Evolutionary conservation across 2,329 filamentous ascomycete species (phyloP).

Genomic region (Fusarium nurragi): DNA sequence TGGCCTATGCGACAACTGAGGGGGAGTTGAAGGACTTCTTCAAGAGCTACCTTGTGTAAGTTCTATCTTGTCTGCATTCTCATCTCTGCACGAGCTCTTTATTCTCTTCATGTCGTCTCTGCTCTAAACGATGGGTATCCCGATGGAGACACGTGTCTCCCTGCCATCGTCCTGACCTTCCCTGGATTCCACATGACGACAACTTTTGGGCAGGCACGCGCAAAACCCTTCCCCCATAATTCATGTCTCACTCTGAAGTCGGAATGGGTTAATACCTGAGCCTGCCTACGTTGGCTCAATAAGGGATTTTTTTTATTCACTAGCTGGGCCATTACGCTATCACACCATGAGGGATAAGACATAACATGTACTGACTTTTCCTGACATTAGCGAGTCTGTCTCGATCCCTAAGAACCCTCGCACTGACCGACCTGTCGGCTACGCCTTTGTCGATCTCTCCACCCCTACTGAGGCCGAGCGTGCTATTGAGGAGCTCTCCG

Average conservation of each 20-base stretch:
- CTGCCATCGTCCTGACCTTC: slow-evolving; percentile 22
- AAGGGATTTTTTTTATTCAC: neutral
- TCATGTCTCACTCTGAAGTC: neutral
- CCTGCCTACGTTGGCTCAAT: neutral
- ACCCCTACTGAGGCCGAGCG: slow-evolving; percentile 94
- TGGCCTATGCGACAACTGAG: slow-evolving; percentile 99
- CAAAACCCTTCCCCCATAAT: slow-evolving; percentile 10
- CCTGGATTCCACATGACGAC: slow-evolving; percentile 13
- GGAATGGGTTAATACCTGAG: neutral
- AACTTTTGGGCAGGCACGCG: slow-evolving; percentile 17
- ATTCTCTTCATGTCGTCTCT: neutral
- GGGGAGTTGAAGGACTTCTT: slow-evolving; percentile 99
- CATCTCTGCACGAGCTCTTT: neutral
- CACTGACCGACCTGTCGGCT: slow-evolving; percentile 97
- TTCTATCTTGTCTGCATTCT: slow-evolving; percentile 45
- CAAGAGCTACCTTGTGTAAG: slow-evolving; percentile 99
- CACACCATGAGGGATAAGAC: neutral
- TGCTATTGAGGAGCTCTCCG: slow-evolving; percentile 93
- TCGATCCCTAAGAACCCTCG: slow-evolving; percentile 99
- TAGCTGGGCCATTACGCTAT: neutral
- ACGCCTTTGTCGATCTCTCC: slow-evolving; percentile 97
- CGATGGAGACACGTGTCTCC: slow-evolving; percentile 43
- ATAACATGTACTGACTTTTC: slow-evolving; percentile 42
- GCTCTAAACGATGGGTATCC: neutral
- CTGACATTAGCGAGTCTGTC: slow-evolving; percentile 81